Evolutionary conservation across 768 basidiomycete species (phyloP).

Genomic region (Boletus rex-veris): DNA sequence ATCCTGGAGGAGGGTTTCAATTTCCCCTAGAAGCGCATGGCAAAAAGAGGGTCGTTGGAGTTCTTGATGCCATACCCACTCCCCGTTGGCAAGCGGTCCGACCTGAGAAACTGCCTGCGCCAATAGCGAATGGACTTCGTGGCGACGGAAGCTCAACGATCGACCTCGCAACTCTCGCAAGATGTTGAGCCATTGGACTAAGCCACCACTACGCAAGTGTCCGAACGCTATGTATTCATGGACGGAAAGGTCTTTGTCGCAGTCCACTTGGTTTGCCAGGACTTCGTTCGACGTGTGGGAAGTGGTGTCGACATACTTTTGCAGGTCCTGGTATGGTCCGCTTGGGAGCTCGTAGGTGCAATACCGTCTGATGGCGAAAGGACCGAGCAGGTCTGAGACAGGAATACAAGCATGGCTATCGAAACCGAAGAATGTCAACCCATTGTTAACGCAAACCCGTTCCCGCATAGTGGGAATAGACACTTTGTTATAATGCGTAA

Average conservation of each 20-base stretch:
- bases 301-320: constrained; percentile 35
- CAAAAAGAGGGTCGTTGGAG: constrained; percentile 34
- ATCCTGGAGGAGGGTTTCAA: constrained; percentile 33
- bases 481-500: constrained; percentile 9
- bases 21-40: constrained; percentile 33
- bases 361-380: constrained; percentile 9
- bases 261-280: constrained; percentile 40
- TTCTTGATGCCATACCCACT: constrained; percentile 41
- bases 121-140: constrained; percentile 41
- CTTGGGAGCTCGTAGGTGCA: constrained; percentile 35
- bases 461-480: constrained; percentile 12
- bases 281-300: constrained; percentile 43
- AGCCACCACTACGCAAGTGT: constrained; percentile 41
- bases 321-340: constrained; percentile 35
- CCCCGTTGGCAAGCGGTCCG: constrained; percentile 25
- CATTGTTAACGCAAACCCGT: constrained; percentile 33
- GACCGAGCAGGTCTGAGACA: constrained; percentile 11
- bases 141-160: constrained; percentile 36
- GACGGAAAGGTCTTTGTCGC: constrained; percentile 37
- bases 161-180: constrained; percentile 40
- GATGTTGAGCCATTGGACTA: constrained; percentile 52
- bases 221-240: constrained; percentile 48
- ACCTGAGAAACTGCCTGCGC: constrained; percentile 44
- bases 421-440: constrained; percentile 30
- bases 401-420: constrained; percentile 21